These are phyloP conservation scores for Syncephalastrum racemosum DNA, from an alignment of 371 early-diverging fungal genomes.

Conservation along the genomic window DNA sequence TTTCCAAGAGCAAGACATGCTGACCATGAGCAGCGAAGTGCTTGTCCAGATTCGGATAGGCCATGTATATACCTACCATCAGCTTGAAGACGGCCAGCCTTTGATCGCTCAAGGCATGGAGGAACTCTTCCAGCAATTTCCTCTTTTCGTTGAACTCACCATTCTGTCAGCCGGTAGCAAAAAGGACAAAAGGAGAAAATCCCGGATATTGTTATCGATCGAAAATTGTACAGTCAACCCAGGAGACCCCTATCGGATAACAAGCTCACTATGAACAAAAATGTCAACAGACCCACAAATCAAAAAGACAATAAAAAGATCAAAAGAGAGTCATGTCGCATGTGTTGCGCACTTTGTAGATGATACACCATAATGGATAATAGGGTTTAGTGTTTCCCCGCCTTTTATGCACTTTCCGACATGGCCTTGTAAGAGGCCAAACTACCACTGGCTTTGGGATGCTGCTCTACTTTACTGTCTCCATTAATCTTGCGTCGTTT, in stretches of 20 bases:
- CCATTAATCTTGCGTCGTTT: neutral
- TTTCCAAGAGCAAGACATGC: too few relatives aligned
- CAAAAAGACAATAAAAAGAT: too few relatives aligned
- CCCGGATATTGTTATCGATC: conserved; percentile 1
- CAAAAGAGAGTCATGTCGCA: too few relatives aligned
- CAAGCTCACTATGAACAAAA: too few relatives aligned
- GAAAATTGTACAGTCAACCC: conserved; percentile 29
- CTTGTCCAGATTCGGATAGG: conserved; percentile 30
- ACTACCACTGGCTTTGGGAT: conserved; percentile 24
- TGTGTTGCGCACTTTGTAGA: too few relatives aligned
- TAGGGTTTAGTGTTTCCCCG: too few relatives aligned
- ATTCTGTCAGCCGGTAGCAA: conserved; percentile 10
- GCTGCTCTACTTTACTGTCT: neutral
- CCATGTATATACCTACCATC: conserved; percentile 32
- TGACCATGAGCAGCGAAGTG: conserved; percentile 11
- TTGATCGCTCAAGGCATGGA: conserved; percentile 32
- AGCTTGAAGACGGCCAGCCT: conserved; percentile 30
- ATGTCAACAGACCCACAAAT: too few relatives aligned
- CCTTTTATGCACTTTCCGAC: conserved; percentile 27
- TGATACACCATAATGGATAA: too few relatives aligned
- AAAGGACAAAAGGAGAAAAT: too few relatives aligned
- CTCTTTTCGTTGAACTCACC: conserved; percentile 31
- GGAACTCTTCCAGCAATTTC: conserved; percentile 39
- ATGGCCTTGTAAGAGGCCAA: conserved; percentile 25
- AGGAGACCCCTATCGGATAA: conserved; percentile 14